Evolutionary conservation across 2,329 filamentous ascomycete genomes (phyloP).

Genomic region (Neonectria faginata): DNA sequence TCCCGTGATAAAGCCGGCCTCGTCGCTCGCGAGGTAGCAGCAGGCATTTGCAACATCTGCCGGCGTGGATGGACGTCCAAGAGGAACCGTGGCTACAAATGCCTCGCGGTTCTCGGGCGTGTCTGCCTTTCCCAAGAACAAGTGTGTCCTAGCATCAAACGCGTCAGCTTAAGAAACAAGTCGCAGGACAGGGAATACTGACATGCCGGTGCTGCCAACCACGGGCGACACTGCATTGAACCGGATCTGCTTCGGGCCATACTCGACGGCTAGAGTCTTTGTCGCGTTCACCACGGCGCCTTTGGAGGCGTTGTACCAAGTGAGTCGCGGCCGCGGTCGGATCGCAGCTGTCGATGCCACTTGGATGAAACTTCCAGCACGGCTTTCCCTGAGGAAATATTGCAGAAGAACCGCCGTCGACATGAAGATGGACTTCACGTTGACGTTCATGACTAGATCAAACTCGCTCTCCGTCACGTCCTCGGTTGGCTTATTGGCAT

Average conservation of each 20-base stretch:
- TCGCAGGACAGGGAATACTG: slow-evolving; percentile 27
- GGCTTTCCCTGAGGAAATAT: slow-evolving; percentile 68
- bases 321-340: slow-evolving; percentile 70
- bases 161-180: neutral
- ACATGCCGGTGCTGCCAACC: slow-evolving; percentile 73
- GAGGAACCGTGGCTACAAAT: slow-evolving; percentile 65
- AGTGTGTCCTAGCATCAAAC: slow-evolving; percentile 50
- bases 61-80: slow-evolving; percentile 67
- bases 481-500: slow-evolving; percentile 71
- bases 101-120: slow-evolving; percentile 70
- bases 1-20: slow-evolving; percentile 78
- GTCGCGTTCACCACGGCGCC: slow-evolving; percentile 72
- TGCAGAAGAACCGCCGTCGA: slow-evolving; percentile 70
- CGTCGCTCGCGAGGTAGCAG: slow-evolving; percentile 77
- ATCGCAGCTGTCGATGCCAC: slow-evolving; percentile 72
- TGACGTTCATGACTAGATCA: slow-evolving; percentile 74
- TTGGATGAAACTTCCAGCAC: slow-evolving; percentile 72
- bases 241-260: slow-evolving; percentile 76
- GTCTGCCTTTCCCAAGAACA: slow-evolving; percentile 71
- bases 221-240: slow-evolving; percentile 80
- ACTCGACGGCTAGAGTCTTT: slow-evolving; percentile 75
- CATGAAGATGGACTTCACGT: slow-evolving; percentile 75
- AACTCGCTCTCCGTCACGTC: slow-evolving; percentile 75
- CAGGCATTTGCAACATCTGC: slow-evolving; percentile 78
- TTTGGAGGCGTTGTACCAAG: slow-evolving; percentile 79